Base-by-base conservation (phyloP, 371 early-diverging fungal species). In the Actinomortierella ambigua region DNA sequence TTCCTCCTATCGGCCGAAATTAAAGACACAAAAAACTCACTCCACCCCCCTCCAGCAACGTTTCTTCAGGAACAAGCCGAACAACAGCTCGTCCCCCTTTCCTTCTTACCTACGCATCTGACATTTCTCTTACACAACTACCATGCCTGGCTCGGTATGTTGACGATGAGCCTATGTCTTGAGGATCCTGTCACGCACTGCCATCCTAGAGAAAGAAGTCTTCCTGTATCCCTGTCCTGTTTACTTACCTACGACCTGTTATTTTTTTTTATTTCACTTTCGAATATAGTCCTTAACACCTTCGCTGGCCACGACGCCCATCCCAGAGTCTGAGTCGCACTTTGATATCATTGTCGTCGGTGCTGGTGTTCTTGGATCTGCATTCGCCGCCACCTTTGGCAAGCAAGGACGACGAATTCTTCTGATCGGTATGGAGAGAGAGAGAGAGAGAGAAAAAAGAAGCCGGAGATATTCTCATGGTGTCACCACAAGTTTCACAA, bases 341-440 rank as follows among this genome's bases (percentile, higher is more conserved):
- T 91, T 84, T 54, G 93, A 93, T 71, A 78, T 93, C 57, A 90
- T 95, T 48, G 81, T 95, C 34, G 85, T 97, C 6, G 98, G 98
- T 41, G 96, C 95, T 5, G 98, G 97, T 39, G 86, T 96, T 18
- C 86, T 91, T 2, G 98, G 98, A 22, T 85, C 88, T 26, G 92
- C 95, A 0, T 85, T 93, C 22, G 98, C 97, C 3, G 68, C 77
- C 47, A 82, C 90, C 8, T 87, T 94, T 56, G 93, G 85, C 26
- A 79, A 77, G 41, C 82, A 86, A 53, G 90, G 91, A 22, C 83
- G 91, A 53, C 83, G 83, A 26, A 91, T 93, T 1, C 75, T 92
- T 18, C 68, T 95, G 22, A 76, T 89, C 28, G 86, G 88, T 84
- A 63, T 34, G 34, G 34, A 48, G 69, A 54, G 7, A 5, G 62